Conservation (phyloP, 208 protist genomes). For the Trypanosoma brucei region DNA sequence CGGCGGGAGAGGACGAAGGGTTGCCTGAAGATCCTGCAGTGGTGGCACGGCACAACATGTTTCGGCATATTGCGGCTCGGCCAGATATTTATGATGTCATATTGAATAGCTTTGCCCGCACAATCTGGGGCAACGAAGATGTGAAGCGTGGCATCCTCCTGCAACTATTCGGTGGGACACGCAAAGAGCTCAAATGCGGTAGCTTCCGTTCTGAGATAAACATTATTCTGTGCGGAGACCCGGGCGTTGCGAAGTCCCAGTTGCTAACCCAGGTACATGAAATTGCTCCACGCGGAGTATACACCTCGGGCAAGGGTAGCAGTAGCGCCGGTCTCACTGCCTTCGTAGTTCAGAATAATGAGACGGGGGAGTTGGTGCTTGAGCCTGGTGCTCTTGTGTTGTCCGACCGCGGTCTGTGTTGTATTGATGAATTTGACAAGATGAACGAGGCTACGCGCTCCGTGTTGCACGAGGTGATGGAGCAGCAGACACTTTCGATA, state of each 20-base stretch:
- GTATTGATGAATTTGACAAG: constrained; percentile 99
- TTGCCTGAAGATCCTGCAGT: constrained; percentile 29
- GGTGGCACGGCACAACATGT: constrained; percentile 60
- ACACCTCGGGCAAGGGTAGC: constrained; percentile 98
- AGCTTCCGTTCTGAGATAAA: constrained; percentile 96
- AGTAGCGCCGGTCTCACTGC: constrained; percentile 99
- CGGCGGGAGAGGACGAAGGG: constrained; percentile 1
- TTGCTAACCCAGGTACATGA: constrained; percentile 98
- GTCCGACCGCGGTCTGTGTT: constrained; percentile 98
- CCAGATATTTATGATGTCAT: constrained; percentile 96
- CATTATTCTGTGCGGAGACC: constrained; percentile 98
- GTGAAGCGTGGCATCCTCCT: constrained; percentile 98
- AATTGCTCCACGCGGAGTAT: constrained; percentile 97
- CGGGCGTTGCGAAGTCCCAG: constrained; percentile 99
- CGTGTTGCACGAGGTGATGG: constrained; percentile 99
- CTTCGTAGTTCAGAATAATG: constrained; percentile 95
- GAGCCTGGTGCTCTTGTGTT: constrained; percentile 98
- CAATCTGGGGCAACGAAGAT: constrained; percentile 98
- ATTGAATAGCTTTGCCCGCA: constrained; percentile 93
- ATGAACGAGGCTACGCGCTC: constrained; percentile 98
- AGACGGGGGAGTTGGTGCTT: constrained; percentile 97
- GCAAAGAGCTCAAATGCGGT: constrained; percentile 88
- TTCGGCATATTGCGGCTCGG: constrained; percentile 70
- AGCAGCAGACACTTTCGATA: constrained; percentile 99
- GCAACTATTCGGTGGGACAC: constrained; percentile 97